These are phyloP conservation scores for Colletotrichum sp. DNA, from an alignment of 2,329 filamentous ascomycete species.

Conservation along the genomic window DNA sequence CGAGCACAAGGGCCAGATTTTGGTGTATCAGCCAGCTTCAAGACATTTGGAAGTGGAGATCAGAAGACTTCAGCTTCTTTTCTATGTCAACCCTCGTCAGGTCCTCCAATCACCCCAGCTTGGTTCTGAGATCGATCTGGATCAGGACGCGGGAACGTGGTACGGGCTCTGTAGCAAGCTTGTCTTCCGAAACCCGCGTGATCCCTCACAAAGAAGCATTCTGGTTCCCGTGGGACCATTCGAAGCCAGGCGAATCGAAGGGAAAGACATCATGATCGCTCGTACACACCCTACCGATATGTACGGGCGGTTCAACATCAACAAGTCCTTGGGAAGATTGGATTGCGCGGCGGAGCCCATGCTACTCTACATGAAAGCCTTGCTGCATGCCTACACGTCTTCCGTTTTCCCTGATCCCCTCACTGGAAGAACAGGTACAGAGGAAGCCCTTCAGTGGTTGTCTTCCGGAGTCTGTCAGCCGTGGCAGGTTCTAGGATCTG, in stretches of 20 bases:
- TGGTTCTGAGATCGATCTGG: slow-evolving; percentile 52
- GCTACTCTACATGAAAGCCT: slow-evolving; percentile 60
- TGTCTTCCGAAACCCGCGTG: slow-evolving; percentile 52
- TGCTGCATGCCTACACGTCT: slow-evolving; percentile 66
- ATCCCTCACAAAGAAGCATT: slow-evolving; percentile 50
- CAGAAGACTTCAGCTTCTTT: slow-evolving; percentile 56
- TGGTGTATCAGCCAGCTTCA: slow-evolving; percentile 46
- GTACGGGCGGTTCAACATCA: slow-evolving; percentile 58
- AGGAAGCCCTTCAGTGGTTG: slow-evolving; percentile 60
- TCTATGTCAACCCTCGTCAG: slow-evolving; percentile 48
- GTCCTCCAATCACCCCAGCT: slow-evolving; percentile 56
- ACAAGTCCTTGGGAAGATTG: slow-evolving; percentile 58
- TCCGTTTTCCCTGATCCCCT: slow-evolving; percentile 61
- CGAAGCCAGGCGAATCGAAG: not conserved
- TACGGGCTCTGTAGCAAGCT: slow-evolving; percentile 65
- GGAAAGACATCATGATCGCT: slow-evolving; percentile 17
- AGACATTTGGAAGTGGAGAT: slow-evolving; percentile 50
- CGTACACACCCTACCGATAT: slow-evolving; percentile 35
- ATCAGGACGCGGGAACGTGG: slow-evolving; percentile 65
- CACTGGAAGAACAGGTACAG: slow-evolving; percentile 63
- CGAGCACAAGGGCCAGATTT: slow-evolving; percentile 46
- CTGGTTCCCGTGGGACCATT: slow-evolving; percentile 54
- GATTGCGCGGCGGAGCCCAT: slow-evolving; percentile 61
- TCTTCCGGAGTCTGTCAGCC: slow-evolving; percentile 55
- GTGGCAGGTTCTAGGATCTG: slow-evolving; percentile 40